Base-by-base conservation (phyloP, 352 stramenopile species). In the Blastocystis sp. region DNA sequence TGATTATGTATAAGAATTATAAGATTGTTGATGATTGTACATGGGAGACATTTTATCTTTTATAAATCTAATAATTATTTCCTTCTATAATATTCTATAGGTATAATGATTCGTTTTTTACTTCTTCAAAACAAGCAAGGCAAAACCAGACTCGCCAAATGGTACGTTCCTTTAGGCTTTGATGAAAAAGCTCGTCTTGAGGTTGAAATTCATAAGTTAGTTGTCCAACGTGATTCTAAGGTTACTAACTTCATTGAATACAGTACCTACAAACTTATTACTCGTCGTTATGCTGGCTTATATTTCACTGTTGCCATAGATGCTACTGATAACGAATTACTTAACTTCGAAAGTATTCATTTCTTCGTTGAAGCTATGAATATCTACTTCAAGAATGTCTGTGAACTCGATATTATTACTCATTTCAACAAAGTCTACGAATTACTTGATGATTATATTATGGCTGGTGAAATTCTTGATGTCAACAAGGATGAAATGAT, bases 131-230 rank as follows among this genome's bases (percentile, higher is more conserved):
- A 95, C 73, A 79, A 84, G 9, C 88, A 96, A 75, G 91, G 91
- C 28, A 96, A 96, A 72, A 96, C 88, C n/a, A 77, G 91, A 7
- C 71, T 98, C 30, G 94, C 87, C 52, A 98, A 98, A 79, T 96
- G 86, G 84, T 97, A 94, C 69, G 76, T 82, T 47, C 72, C 79
- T 19, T 74, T 83, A 40, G 79, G 86, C 32, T 73, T 79, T 40
- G 62, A 67, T 21, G 73, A 79, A 31, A 73, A 75, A 64, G 52
- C 74, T 40, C 76, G 77, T 3, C 72, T 92, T 9, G 82, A 92
- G 68, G 66, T 72, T 40, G 82, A 93, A 64, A 84, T 92, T 65
- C 79, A 89, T 67, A 73, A 79, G 11, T 72, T 91, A 30, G 81
- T 92, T 35, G 73, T 88, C 16, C 75, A 71, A 6, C 73, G 83